These are phyloP conservation scores for Chionographis japonica DNA, from an alignment of 106 monocot species.

Conservation along the genomic window DNA sequence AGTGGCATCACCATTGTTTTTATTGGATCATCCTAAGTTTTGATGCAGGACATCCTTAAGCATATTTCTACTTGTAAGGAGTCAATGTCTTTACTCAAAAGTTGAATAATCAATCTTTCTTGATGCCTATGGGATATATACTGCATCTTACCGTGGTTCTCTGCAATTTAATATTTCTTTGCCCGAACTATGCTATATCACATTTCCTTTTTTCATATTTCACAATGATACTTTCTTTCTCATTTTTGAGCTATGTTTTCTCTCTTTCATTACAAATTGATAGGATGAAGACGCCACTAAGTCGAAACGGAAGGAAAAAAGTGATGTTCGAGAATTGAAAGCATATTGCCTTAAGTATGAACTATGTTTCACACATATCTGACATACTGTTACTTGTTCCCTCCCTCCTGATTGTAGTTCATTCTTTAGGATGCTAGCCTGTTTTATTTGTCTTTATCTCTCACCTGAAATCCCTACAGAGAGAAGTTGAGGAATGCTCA, in stretches of 20 bases:
- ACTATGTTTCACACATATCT: background rate
- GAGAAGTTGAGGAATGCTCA: constrained; percentile 21
- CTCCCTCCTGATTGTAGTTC: background rate
- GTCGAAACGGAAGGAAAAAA: constrained; percentile 27
- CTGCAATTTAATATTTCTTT: no score
- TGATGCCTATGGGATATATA: no score
- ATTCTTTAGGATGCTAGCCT: background rate
- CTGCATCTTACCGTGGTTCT: no score
- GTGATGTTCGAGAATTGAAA: constrained; percentile 61
- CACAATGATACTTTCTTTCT: background rate
- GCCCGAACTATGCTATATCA: no score
- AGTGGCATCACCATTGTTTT: no score
- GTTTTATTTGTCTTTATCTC: background rate
- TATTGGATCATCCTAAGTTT: no score
- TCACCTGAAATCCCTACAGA: constrained; percentile 12
- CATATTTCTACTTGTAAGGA: no score
- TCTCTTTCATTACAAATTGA: background rate
- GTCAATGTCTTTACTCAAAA: no score
- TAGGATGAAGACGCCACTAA: constrained; percentile 49
- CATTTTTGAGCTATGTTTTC: background rate
- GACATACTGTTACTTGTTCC: background rate
- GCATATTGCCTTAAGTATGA: constrained; percentile 45
- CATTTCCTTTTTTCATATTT: no score
- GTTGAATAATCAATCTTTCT: no score
- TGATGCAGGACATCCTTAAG: no score